Conservation (phyloP, 2,329 filamentous ascomycete genomes). For the Ophiocordyceps camponoti-saundersi region DNA sequence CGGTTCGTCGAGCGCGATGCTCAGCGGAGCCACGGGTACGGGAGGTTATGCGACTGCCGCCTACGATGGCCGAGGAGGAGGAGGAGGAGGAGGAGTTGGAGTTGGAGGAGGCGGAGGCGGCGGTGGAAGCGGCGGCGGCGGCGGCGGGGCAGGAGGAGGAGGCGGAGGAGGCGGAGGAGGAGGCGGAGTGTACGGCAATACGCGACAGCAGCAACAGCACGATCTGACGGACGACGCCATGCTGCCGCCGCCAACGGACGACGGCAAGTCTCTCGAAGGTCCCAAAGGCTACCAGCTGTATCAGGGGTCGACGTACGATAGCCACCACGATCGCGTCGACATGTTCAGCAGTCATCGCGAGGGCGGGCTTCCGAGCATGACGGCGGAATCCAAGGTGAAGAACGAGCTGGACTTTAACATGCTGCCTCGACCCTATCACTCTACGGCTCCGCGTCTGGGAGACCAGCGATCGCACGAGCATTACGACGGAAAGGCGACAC, state of each 20-base stretch:
- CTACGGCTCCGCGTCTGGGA: constrained; percentile 13
- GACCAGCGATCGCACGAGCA: constrained; percentile 22
- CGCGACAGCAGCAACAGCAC: constrained; percentile 20
- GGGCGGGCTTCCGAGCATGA: constrained; percentile 14
- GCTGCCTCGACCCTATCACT: constrained; percentile 24
- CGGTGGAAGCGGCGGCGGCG: no score
- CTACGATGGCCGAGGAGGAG: constrained; percentile 11
- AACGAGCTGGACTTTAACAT: constrained; percentile 26
- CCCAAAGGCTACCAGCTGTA: constrained; percentile 39
- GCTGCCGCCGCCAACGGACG: constrained; percentile 25
- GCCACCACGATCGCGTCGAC: constrained; percentile 28
- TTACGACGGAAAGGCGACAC: constrained; percentile 35
- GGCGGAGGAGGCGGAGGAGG: no score
- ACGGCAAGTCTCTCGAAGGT: constrained; percentile 30
- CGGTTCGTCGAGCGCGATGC: constrained; percentile 14
- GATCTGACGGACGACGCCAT: constrained; percentile 33
- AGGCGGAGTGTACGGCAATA: constrained; percentile 19
- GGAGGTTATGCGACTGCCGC: constrained; percentile 7
- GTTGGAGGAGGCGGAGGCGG: neutral
- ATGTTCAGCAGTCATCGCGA: constrained; percentile 26
- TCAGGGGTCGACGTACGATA: constrained; percentile 31
- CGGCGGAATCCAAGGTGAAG: constrained; percentile 25
- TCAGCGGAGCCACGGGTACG: constrained; percentile 12
- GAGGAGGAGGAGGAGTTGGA: neutral
- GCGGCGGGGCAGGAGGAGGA: neutral